phyloP scores from a whole-genome alignment of 441 rosid genomes.

The Gossypium gossypioides region DNA sequence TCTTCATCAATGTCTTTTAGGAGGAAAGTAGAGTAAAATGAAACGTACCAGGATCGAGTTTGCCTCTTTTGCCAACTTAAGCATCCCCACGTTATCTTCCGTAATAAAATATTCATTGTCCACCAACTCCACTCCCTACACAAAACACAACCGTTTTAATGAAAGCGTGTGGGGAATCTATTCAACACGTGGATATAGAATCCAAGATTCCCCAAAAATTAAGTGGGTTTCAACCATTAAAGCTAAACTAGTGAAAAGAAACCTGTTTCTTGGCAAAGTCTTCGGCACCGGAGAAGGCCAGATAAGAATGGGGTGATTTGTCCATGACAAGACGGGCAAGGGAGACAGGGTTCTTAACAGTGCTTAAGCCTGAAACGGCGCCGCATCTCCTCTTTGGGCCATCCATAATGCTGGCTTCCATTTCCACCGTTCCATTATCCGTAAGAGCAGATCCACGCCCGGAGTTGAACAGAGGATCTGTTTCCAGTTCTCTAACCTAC shows the following conservation, averaged over 20 bases:
- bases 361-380: constrained; percentile 78
- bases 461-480: constrained; percentile 82
- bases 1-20: not conserved
- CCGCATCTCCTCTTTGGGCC: constrained; percentile 77
- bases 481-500: constrained; percentile 77
- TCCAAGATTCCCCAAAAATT: not conserved
- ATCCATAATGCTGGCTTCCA: constrained; percentile 97
- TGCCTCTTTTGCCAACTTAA: constrained; percentile 74
- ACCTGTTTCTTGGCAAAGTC: constrained; percentile 79
- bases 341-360: constrained; percentile 77
- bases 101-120: constrained; percentile 72
- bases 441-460: constrained; percentile 91
- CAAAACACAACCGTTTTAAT: not conserved
- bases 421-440: constrained; percentile 74
- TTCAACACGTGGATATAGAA: not conserved
- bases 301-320: constrained; percentile 84
- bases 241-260: constrained; percentile 17
- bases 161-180: not conserved
- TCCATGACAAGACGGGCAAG: constrained; percentile 93
- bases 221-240: not conserved
- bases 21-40: not conserved
- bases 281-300: constrained; percentile 82
- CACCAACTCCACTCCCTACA: constrained; percentile 65
- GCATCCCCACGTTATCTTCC: constrained; percentile 69
- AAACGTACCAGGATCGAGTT: constrained; percentile 64